Base-by-base conservation (phyloP, 1,284 basidiomycete genomes). In the Fomitiporia mediterranea region DNA sequence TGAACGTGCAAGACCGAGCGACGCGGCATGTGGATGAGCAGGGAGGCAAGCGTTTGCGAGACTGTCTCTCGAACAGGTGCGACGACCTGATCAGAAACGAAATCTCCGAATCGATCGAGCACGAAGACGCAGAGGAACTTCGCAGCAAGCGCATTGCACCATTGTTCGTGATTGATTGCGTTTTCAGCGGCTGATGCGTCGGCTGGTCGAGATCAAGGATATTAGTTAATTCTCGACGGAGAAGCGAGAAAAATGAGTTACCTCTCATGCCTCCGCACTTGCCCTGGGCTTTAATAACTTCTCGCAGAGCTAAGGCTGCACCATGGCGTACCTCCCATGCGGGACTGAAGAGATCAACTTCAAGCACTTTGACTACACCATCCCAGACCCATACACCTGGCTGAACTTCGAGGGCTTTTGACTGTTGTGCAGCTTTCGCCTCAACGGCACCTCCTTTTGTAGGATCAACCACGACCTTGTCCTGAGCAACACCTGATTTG, bases 101-200 rank as follows among this genome's bases (percentile, higher is more conserved):
- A 99, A 72, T 99, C 97, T 6, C 95, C 94, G 64, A 99, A 98
- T 13, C 97, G 84, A 70, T 99, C 97, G 17, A 98, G 78, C n/a
- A 94, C 88, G 62, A 99, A 90, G 9, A 99, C 84, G 62, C 87
- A 91, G 1, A 99, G 81, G 50, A 98, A 83, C 63, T 89, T 89
- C 8, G 92, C 84, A 1, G 94, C 89, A 15, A 98, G 74, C 57
- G 89, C 84, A 63, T 95, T 95, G 69, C 89, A 92, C 93, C 94
- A 96, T 59, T 78, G 77, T 69, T 91, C 86, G 65, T 96, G 93
- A 0, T 76, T 73, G 51, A 77, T 67, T 34, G 76, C 76, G 63
- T 94, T 94, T 64, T 84, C 82, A 53, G 72, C 73, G 60, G 63
- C 63, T 7, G 79, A 73, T 25, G 72, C 61, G 54, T 73, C 74